Base-by-base conservation (phyloP, 192 early-diverging fungal species). In the Coemansia reversa region DNA sequence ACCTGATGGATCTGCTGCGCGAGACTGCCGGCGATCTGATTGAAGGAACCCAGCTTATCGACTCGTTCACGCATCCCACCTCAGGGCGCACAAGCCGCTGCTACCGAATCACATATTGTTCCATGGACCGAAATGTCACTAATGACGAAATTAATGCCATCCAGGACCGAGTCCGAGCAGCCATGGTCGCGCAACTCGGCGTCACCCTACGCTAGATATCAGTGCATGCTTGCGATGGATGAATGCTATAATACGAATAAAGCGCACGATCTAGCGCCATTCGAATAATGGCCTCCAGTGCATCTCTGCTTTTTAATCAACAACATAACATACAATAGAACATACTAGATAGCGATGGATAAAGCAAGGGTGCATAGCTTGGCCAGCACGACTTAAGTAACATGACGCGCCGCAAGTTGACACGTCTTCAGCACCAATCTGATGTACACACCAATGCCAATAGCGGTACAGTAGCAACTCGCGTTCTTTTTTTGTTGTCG, bases 101-200 rank as follows among this genome's bases (percentile, higher is more conserved):
- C 72, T 99, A 92, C 80, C 85, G 95, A 50, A 96, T 99, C 67
- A 90, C 89, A 70, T 99, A 97, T 66, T 78, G 94, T 52, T 94
- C 94, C 5, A 98, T 98, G 96, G 96, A 98, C 72, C 87, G 92
- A 65, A 98, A 90, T 60, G 86, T 95, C 12, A 94, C 93, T 18
- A 94, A 98, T 67, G 90, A 89, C 33, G 97, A 98, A 69, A 93
- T 98, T 57, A 95, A 98, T 71, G 76, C 62, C n/a, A 88, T 98
- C 24, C 95, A 98, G 72, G 90, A 93, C 29, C 79, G 79, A 29
- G 83, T 96, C 7, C 85, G 93, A 12, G 56, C 76, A 1, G 70
- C 72, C n/a, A 83, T 95, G 30, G 85, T 85, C 25, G 30, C 77
- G 14, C 76, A 86, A 60, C 84, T 94, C 29, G 84, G 83, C 14